These are phyloP conservation scores for Colletotrichum spaethianum DNA, from an alignment of 2,329 filamentous ascomycete genomes.

Conservation along the genomic window DNA sequence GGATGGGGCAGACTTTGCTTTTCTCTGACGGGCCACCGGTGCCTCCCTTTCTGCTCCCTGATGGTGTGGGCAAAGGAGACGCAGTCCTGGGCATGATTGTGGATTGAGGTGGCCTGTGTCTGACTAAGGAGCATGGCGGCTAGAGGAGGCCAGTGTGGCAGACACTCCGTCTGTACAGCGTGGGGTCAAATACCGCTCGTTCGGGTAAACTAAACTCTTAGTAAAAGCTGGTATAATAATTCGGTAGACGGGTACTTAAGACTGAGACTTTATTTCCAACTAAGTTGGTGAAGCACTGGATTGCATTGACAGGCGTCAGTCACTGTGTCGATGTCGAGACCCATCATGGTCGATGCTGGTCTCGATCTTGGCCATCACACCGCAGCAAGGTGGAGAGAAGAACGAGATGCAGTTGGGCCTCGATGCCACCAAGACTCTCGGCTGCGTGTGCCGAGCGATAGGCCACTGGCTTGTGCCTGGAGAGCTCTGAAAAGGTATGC, in stretches of 20 bases:
- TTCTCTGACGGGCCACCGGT: constrained; percentile 4
- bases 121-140: constrained; percentile 8
- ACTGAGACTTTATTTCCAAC: constrained; percentile 8
- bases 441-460: constrained; percentile 16
- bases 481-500: neutral
- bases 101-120: neutral
- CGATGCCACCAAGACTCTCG: neutral
- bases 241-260: constrained; percentile 13
- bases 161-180: neutral
- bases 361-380: constrained; percentile 8
- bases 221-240: neutral
- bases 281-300: constrained; percentile 14
- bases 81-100: neutral
- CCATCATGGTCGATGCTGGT: constrained; percentile 14
- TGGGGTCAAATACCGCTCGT: neutral
- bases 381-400: neutral
- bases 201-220: constrained; percentile 10
- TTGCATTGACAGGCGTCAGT: neutral
- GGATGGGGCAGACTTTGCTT: constrained; percentile 8
- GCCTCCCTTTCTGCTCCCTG: too few species aligned
- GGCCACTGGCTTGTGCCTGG: neutral
- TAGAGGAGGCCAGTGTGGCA: neutral
- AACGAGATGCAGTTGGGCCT: neutral
- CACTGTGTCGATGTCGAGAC: neutral
- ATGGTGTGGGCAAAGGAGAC: neutral